Evolutionary conservation across 2,329 filamentous ascomycete genomes (phyloP), one percentile per base, ranked within the genome.

Genomic region (Calonectria pseudoturangicola): DNA sequence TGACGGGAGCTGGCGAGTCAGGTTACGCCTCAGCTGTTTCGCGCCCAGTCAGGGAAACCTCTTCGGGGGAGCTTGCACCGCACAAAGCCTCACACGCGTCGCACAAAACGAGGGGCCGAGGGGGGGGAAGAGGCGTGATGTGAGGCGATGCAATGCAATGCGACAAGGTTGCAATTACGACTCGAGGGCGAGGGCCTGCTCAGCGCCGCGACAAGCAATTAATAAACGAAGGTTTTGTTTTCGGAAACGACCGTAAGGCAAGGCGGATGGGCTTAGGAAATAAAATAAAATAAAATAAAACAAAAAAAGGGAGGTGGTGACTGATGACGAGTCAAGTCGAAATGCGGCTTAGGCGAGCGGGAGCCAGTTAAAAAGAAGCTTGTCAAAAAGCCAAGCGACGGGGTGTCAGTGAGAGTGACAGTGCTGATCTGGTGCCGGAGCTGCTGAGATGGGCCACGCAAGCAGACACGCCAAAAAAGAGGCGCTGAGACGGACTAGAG

Each of bases 311-410:
- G 39, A 30, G 39, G 58, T 45, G 58, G 58, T 45, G 58, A 27
- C 45, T 63, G 58, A 63, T 63, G 58, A 63, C 58, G 58, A 63
- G 58, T 63, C 39, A 43, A 63, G 58, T 45, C 36, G 27, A 63
- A 63, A 63, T 63, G 58, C 58, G 58, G 58, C 58, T 63, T 58
- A 45, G 58, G 58, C 39, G 58, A 21, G 58, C 58, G 58, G 58
- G 58, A 63, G 39, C 58, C 58, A 63, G 58, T 63, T 28, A 63
- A 63, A 45, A 63, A 45, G 58, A 63, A 63, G 58, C 58, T 63
- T 63, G 58, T 58, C 36, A 39, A 25, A 21, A 63, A 45, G 41
- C 58, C 39, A 45, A 63, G 58, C 5, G 58, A 63, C 58, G 58
- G 58, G 39, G 58, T 45, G 58, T 15, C 33, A 58, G 33, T 39